Conservation (phyloP, 768 basidiomycete species). For the Termitomyces sp. region DNA sequence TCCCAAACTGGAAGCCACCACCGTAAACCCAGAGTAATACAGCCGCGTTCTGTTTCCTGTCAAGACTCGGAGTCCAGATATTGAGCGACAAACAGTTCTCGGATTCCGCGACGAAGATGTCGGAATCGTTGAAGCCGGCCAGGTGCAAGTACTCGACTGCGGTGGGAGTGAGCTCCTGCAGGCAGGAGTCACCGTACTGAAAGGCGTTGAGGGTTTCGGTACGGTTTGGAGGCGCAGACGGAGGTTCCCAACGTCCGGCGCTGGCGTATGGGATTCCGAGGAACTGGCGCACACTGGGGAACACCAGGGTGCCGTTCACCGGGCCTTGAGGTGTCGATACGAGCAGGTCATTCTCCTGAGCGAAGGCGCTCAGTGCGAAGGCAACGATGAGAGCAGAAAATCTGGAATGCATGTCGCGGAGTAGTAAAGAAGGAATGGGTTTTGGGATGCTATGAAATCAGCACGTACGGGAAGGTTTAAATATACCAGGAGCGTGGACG, state of each 20-base stretch:
- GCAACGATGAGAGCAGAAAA: background rate
- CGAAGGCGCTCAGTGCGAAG: background rate
- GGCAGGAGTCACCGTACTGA: conserved; percentile 24
- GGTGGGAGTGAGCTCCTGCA: conserved; percentile 17
- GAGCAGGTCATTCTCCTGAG: conserved; percentile 10
- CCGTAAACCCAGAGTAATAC: conserved; percentile 35
- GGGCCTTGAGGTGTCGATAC: conserved; percentile 25
- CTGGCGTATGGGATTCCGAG: conserved; percentile 29
- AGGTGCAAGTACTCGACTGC: too few relatives aligned
- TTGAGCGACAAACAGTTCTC: conserved; percentile 33
- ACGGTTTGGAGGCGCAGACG: conserved; percentile 19
- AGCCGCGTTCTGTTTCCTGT: conserved; percentile 23
- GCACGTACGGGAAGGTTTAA: too few relatives aligned
- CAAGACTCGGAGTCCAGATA: conserved; percentile 28
- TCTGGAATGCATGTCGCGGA: too few relatives aligned
- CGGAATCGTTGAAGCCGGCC: conserved; percentile 13
- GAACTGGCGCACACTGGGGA: conserved; percentile 26
- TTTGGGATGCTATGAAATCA: too few relatives aligned
- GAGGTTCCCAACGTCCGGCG: conserved; percentile 22
- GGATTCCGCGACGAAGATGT: conserved; percentile 20
- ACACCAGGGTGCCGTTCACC: conserved; percentile 20
- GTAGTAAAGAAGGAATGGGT: too few relatives aligned
- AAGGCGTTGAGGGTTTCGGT: conserved; percentile 18
- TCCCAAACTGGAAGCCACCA: conserved; percentile 29
- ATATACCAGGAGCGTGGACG: too few relatives aligned